phyloP scores from a whole-genome alignment of 2,329 filamentous ascomycete genomes.

The Torrubiella hemipterigena region DNA sequence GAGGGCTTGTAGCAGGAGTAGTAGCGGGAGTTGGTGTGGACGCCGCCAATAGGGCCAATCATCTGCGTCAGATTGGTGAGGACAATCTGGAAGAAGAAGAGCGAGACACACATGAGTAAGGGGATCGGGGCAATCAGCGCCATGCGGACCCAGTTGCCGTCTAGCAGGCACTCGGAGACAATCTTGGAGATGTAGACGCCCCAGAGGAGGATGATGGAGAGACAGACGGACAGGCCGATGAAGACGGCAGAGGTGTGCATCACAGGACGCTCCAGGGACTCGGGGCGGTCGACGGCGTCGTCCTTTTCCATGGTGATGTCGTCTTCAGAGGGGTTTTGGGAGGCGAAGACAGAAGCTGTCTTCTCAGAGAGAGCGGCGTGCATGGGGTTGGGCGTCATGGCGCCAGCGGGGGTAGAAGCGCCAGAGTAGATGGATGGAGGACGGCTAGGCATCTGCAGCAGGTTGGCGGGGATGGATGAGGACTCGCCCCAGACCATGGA shows the following conservation, averaged over 20 bases:
- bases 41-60: constrained; percentile 33
- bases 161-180: constrained; percentile 24
- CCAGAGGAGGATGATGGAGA: constrained; percentile 24
- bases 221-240: constrained; percentile 22
- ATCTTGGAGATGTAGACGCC: constrained; percentile 23
- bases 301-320: constrained; percentile 12
- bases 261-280: constrained; percentile 29
- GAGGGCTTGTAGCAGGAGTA: constrained; percentile 27
- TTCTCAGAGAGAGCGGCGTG: constrained; percentile 11
- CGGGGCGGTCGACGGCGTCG: constrained; percentile 13
- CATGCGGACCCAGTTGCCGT: constrained; percentile 23
- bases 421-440: constrained; percentile 8
- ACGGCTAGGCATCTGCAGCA: constrained; percentile 9
- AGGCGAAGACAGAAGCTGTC: constrained; percentile 3
- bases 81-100: constrained; percentile 32
- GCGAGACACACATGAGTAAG: constrained; percentile 19
- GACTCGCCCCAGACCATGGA: constrained; percentile 16
- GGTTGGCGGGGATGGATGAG: constrained; percentile 6
- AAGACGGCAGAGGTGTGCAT: constrained; percentile 23
- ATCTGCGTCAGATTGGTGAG: constrained; percentile 28
- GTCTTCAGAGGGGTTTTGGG: constrained; percentile 12
- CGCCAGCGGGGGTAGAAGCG: constrained; percentile 8
- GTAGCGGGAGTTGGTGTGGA: constrained; percentile 29
- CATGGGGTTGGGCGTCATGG: constrained; percentile 9
- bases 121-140: constrained; percentile 22